Evolutionary conservation across 305 asterid genomes (phyloP).

Genomic region (Fraxinus albicans): DNA sequence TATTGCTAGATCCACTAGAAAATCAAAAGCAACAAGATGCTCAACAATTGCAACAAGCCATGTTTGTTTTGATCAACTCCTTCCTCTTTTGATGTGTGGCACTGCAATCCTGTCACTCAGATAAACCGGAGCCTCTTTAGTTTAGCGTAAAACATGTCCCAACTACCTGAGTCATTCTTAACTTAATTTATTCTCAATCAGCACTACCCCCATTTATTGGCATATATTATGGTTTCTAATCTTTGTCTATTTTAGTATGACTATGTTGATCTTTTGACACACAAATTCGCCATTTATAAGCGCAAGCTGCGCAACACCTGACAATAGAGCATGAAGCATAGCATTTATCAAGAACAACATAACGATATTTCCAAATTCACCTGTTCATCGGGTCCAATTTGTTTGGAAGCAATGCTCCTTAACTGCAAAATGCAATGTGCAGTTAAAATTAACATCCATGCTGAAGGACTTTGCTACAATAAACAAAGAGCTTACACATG

Average conservation of each 20-base stretch:
- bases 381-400: conserved; percentile 82
- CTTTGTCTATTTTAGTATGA: neutral
- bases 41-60: neutral
- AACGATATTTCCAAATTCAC: conserved; percentile 28
- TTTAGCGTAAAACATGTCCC: neutral
- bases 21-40: neutral
- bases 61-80: neutral
- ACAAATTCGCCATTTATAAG: neutral
- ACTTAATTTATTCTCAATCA: neutral
- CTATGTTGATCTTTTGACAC: neutral
- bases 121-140: neutral
- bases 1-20: neutral
- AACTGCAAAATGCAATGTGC: conserved; percentile 42
- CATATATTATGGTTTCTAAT: neutral
- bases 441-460: neutral
- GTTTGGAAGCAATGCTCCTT: conserved; percentile 87
- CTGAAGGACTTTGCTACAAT: neutral
- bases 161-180: neutral
- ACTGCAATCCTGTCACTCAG: neutral
- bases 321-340: neutral
- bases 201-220: neutral
- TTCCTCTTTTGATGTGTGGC: neutral
- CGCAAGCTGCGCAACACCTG: neutral
- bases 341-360: neutral
- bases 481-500: conserved; percentile 60